Percentiles rank a stretch among this genome's conserved stretches.
Evolutionary conservation across 352 stramenopile species (phyloP).

Genomic region (Saprolegnia diclina): DNA sequence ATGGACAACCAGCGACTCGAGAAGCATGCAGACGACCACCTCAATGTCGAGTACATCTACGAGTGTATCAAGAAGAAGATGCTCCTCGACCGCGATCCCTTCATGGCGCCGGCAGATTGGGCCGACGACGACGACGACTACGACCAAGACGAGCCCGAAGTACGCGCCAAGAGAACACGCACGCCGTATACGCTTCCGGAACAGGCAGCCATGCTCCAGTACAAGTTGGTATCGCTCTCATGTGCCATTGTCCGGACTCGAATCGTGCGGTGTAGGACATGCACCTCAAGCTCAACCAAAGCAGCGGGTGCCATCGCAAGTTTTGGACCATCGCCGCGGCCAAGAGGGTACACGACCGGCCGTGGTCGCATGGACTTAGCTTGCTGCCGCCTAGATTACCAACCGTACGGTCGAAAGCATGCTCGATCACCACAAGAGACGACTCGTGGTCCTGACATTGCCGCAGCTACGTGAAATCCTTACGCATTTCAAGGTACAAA

Average conservation of each 20-base stretch:
- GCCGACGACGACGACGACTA: neutral
- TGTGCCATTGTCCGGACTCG: too few relatives aligned
- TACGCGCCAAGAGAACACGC: neutral
- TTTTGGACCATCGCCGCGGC: constrained; percentile 7
- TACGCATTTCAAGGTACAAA: neutral
- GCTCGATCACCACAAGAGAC: constrained; percentile 22
- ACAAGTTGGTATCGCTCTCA: neutral
- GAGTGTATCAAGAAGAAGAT: neutral
- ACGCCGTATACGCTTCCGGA: constrained; percentile 10
- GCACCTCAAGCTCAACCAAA: too few relatives aligned
- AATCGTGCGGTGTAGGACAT: too few relatives aligned
- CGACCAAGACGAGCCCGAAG: neutral
- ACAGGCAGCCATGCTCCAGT: constrained; percentile 19
- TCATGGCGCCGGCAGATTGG: constrained; percentile 23
- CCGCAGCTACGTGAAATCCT: neutral
- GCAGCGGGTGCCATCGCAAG: neutral
- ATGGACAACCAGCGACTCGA: constrained; percentile 14
- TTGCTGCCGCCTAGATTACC: neutral
- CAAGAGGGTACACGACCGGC: neutral
- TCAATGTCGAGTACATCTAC: constrained; percentile 15
- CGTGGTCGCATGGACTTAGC: neutral
- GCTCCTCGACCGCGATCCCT: neutral
- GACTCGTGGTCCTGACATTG: neutral
- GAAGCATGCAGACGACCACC: neutral
- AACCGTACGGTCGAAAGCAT: constrained; percentile 10